Base-by-base conservation (phyloP, 176 grass and related monocot species). In the Oryza australiensis region DNA sequence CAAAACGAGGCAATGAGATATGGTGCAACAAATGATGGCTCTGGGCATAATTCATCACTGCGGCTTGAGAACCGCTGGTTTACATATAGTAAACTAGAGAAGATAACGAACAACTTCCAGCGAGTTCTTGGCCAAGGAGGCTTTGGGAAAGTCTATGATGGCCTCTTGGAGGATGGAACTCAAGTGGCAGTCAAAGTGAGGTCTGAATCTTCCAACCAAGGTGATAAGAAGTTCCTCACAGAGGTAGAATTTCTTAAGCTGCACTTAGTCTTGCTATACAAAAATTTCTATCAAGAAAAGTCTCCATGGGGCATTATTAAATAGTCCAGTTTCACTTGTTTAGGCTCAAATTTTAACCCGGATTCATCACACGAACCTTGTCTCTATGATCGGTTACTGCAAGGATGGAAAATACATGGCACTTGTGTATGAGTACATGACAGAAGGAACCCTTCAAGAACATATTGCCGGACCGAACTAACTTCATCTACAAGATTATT, bases 391-490 rank as follows among this genome's bases (percentile, higher is more conserved):
- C 78, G 94, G 92, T 23, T 94, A 92, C 26, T 97, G 94, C 74
- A 92, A 77, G 29, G 91, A 97, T 83, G 73, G 72, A 24, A n/a
- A 88, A 24, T 74, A 74, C 26, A 75, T 89, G 83, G 91, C 87
- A 9, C 89, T 97, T 74, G 82, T 97, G 27, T 91, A 93, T 22
- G 91, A 97, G 28, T 89, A 91, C 72, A 94, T 92, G 94, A 68
- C 89, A 0, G 79, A 86, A 90, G 89, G 94, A 92, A 90, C 70
- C 13, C 37, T 97, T 49, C 11, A 82, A 46, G 76, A 90, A 35
- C 86, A 94, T 20, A 72, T 94, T 8, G 63, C 60, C 79, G 86
- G 89, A 91, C 0, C 1, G 18, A 20, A 62, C 22, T 94, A 22
- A 5, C 1, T 15, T 46, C 0, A 28, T 55, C 51, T 16, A 14